phyloP scores from a whole-genome alignment of 2,329 filamentous ascomycete genomes.

The Chaetomiaceae sp. region DNA sequence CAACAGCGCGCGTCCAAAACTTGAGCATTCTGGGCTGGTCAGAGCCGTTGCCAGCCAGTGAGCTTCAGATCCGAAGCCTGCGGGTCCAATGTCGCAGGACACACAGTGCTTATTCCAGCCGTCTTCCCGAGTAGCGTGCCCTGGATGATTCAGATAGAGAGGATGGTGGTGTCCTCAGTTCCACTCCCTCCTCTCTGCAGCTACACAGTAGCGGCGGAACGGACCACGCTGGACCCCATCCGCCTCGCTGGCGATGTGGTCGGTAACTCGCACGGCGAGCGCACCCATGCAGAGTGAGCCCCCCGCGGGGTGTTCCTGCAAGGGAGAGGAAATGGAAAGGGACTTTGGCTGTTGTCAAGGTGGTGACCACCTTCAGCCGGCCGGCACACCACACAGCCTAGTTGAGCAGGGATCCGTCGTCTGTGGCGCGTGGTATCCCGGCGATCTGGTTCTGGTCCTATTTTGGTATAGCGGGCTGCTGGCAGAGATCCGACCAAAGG shows the following conservation, averaged over 20 bases:
- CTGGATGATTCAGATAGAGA: background rate
- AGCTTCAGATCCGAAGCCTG: background rate
- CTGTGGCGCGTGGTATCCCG: slow-evolving; percentile 2
- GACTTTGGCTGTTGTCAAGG: background rate
- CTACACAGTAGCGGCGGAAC: too few relatives aligned
- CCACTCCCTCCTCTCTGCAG: background rate
- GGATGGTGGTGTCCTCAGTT: background rate
- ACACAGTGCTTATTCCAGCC: background rate
- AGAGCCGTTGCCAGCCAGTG: background rate
- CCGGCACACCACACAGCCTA: background rate
- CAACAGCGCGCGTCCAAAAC: background rate
- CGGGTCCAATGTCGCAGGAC: background rate
- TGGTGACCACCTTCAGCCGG: background rate
- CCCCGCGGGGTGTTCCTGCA: too few relatives aligned
- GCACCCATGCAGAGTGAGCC: too few relatives aligned
- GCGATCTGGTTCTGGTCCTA: slow-evolving; percentile 10
- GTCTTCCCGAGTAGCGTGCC: too few relatives aligned
- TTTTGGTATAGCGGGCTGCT: slow-evolving; percentile 9
- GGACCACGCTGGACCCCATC: too few relatives aligned
- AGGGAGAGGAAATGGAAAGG: background rate
- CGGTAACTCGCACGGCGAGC: too few relatives aligned
- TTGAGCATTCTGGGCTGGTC: background rate
- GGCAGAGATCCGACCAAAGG: too few relatives aligned
- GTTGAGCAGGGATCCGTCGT: background rate
- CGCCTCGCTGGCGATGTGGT: too few relatives aligned